Percentiles rank a stretch among this genome's conserved stretches.
phyloP scores from a whole-genome alignment of 371 early-diverging fungal species.

The Circinella minor region DNA sequence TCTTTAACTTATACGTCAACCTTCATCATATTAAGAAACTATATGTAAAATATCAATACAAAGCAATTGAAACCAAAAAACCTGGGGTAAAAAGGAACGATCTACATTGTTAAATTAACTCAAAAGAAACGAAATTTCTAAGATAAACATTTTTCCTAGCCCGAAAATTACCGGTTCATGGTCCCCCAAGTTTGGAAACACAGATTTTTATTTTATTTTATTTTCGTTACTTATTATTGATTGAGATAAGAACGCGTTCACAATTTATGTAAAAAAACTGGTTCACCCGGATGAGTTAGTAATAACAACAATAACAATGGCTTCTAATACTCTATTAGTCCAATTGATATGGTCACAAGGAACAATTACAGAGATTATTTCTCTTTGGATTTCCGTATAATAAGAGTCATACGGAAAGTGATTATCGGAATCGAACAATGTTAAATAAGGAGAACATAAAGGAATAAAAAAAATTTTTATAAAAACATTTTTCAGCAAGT shows the following conservation, averaged over 20 bases:
- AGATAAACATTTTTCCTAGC: constrained; percentile 5
- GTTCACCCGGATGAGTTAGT: too few species aligned
- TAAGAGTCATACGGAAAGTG: constrained; percentile 18
- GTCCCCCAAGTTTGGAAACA: background rate
- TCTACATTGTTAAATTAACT: too few species aligned
- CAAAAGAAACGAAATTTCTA: too few species aligned
- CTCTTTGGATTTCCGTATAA: background rate
- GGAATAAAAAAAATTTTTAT: too few species aligned
- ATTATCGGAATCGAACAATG: constrained; percentile 1
- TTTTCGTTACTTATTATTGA: background rate
- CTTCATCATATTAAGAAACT: too few species aligned
- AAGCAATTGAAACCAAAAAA: too few species aligned
- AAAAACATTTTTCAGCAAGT: background rate
- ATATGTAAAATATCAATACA: background rate
- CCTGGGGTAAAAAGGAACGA: too few species aligned
- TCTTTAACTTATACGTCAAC: background rate
- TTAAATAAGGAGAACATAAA: background rate
- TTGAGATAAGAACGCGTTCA: too few species aligned
- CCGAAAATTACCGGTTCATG: constrained; percentile 11
- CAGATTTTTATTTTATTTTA: background rate
- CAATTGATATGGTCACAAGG: background rate
- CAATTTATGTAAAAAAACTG: too few species aligned
- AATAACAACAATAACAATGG: too few species aligned
- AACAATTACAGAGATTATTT: too few species aligned
- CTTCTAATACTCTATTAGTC: too few species aligned